Evolutionary conservation across 305 asterid species (phyloP).

Genomic region (Fraxinus velutina): DNA sequence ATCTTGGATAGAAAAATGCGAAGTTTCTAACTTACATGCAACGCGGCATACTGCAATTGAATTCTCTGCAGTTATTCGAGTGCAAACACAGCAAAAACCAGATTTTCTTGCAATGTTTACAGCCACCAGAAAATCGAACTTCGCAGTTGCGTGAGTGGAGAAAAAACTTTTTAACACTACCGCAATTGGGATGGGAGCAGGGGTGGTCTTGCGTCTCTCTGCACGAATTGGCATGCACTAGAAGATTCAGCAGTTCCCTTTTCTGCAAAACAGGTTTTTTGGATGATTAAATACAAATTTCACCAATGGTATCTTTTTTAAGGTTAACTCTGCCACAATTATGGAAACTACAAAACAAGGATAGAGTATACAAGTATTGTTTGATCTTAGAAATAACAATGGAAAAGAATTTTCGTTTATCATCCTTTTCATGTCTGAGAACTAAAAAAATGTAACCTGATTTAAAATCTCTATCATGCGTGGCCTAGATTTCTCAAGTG

Average conservation of each 20-base stretch:
- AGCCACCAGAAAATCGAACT: constrained; percentile 32
- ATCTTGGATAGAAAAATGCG: background rate
- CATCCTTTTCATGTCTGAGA: background rate
- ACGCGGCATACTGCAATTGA: constrained; percentile 45
- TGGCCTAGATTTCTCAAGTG: background rate
- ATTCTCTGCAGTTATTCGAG: constrained; percentile 36
- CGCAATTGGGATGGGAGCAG: constrained; percentile 40
- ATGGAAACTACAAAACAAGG: background rate
- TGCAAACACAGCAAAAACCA: constrained; percentile 42
- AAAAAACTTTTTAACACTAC: constrained; percentile 29
- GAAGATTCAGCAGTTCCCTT: constrained; percentile 28
- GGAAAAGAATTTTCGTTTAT: background rate
- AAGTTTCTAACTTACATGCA: constrained; percentile 45
- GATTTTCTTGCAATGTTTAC: constrained; percentile 32
- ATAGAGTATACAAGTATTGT: background rate
- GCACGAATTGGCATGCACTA: constrained; percentile 47
- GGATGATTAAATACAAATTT: constrained; percentile 7
- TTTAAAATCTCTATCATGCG: background rate
- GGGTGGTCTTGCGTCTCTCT: constrained; percentile 21
- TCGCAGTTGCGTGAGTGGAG: constrained; percentile 34
- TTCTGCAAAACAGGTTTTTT: constrained; percentile 22
- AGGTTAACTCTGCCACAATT: background rate
- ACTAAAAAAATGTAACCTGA: background rate
- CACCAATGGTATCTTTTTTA: background rate
- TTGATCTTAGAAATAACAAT: background rate